Conservation (phyloP, 164 flowering plant species). For the Echeveria elegans region DNA sequence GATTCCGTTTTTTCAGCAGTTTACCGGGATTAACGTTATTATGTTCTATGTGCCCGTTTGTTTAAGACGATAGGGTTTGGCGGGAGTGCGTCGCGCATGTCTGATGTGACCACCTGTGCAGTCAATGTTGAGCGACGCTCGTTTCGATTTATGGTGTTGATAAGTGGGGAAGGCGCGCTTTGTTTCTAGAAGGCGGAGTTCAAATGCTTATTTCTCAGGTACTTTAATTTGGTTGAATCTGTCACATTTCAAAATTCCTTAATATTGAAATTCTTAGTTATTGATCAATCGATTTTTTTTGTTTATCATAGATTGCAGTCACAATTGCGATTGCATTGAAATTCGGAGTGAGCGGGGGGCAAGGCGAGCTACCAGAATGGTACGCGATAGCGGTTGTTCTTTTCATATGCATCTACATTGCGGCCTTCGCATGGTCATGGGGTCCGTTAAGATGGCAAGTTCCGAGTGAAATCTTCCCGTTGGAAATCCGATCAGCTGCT, state of each 20-base stretch:
- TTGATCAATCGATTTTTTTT: too few relatives aligned
- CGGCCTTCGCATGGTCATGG: conserved; percentile 34
- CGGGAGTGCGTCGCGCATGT: conserved; percentile 19
- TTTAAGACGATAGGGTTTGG: conserved; percentile 25
- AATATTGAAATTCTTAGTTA: too few relatives aligned
- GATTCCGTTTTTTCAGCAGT: conserved; percentile 26
- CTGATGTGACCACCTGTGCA: conserved; percentile 17
- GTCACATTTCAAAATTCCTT: too few relatives aligned
- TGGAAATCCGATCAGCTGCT: conserved; percentile 27
- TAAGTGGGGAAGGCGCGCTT: conserved; percentile 18
- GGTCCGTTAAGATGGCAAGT: conserved; percentile 20
- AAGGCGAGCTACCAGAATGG: conserved; percentile 7
- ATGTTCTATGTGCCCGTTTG: conserved; percentile 28
- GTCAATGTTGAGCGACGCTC: conserved; percentile 17
- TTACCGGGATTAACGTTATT: conserved; percentile 19
- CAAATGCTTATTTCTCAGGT: conserved; percentile 29
- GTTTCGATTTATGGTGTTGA: conserved; percentile 22
- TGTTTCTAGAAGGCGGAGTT: conserved; percentile 26
- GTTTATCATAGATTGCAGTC: conserved; percentile 7
- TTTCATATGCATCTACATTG: conserved; percentile 16
- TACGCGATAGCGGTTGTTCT: conserved; percentile 8
- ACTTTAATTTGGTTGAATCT: too few relatives aligned
- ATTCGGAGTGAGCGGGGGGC: conserved; percentile 16
- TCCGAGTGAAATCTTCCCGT: conserved; percentile 24
- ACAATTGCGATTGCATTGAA: conserved; percentile 11